phyloP scores from a whole-genome alignment of 768 basidiomycete genomes.

The Nevesoporus exiguus region DNA sequence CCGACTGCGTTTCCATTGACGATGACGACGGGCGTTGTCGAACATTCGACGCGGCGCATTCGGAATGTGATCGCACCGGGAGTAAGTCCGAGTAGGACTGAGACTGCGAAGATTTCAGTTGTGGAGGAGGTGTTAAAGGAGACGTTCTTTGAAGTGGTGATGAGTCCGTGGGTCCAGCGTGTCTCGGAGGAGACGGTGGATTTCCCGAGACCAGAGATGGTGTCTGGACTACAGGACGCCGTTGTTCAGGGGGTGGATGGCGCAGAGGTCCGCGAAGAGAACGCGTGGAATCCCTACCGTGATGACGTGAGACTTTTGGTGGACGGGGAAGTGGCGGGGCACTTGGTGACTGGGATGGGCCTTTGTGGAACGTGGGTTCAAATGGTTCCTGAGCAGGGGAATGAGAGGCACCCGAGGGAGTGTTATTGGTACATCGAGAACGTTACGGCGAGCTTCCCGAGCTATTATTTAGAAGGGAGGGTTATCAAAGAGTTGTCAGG shows the following conservation, averaged over 20 bases:
- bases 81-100: background rate
- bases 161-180: constrained; percentile 48
- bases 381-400: constrained; percentile 19
- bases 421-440: constrained; percentile 59
- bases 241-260: constrained; percentile 13
- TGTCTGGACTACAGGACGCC: constrained; percentile 28
- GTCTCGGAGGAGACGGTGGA: constrained; percentile 34
- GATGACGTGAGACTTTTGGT: constrained; percentile 32
- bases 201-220: constrained; percentile 34
- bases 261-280: background rate
- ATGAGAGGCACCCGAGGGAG: constrained; percentile 7
- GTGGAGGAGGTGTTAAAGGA: constrained; percentile 44
- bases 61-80: constrained; percentile 41
- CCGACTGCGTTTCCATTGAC: constrained; percentile 54
- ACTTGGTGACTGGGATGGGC: constrained; percentile 30
- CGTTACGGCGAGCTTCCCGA: constrained; percentile 46
- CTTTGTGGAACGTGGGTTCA: constrained; percentile 37
- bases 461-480: constrained; percentile 39
- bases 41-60: constrained; percentile 59
- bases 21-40: constrained; percentile 60
- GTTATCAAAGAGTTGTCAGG: background rate
- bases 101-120: background rate
- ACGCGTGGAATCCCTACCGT: constrained; percentile 38
- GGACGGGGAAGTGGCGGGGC: constrained; percentile 8
- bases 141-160: constrained; percentile 43